A percentile compares a stretch with the other conserved stretches of the same genome.
phyloP scores from a whole-genome alignment of 192 early-diverging fungal species.

The Coemansia erecta region DNA sequence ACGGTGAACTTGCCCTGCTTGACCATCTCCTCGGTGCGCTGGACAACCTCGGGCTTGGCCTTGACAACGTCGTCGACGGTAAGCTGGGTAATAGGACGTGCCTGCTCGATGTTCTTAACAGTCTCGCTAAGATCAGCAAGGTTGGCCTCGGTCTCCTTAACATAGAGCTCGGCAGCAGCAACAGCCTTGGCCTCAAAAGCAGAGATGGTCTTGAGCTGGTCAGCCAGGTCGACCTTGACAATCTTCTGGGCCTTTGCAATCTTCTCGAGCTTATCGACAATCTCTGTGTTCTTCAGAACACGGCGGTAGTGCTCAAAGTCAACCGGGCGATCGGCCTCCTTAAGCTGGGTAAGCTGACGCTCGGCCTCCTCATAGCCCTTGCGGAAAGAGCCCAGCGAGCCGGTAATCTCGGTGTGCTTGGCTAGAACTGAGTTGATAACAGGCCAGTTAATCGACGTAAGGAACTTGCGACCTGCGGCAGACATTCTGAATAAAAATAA shows the following conservation, averaged over 20 bases:
- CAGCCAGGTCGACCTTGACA: constrained; percentile 74
- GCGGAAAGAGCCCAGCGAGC: constrained; percentile 84
- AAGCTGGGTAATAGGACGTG: constrained; percentile 90
- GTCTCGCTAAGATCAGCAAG: constrained; percentile 84
- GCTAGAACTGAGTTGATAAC: constrained; percentile 76
- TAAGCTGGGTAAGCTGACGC: constrained; percentile 76
- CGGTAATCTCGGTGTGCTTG: constrained; percentile 85
- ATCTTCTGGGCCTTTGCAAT: constrained; percentile 77
- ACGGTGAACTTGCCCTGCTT: constrained; percentile 90
- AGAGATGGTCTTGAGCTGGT: constrained; percentile 80
- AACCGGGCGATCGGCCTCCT: constrained; percentile 75
- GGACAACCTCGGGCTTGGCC: constrained; percentile 89
- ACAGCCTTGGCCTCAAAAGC: constrained; percentile 75
- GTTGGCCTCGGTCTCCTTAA: constrained; percentile 79
- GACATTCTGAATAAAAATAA: constrained; percentile 29
- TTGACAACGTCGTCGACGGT: constrained; percentile 92
- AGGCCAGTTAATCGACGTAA: constrained; percentile 84
- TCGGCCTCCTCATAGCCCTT: constrained; percentile 90
- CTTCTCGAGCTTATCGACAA: constrained; percentile 90
- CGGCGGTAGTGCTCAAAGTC: constrained; percentile 88
- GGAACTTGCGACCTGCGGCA: constrained; percentile 59
- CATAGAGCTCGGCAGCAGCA: constrained; percentile 74
- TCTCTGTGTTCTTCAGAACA: constrained; percentile 86
- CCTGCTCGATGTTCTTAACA: constrained; percentile 87
- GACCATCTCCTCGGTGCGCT: constrained; percentile 85